Evolutionary conservation across 345 rosid genomes (phyloP), one percentile per base, ranked within the genome.

Genomic region (Rubroshorea leprosula): DNA sequence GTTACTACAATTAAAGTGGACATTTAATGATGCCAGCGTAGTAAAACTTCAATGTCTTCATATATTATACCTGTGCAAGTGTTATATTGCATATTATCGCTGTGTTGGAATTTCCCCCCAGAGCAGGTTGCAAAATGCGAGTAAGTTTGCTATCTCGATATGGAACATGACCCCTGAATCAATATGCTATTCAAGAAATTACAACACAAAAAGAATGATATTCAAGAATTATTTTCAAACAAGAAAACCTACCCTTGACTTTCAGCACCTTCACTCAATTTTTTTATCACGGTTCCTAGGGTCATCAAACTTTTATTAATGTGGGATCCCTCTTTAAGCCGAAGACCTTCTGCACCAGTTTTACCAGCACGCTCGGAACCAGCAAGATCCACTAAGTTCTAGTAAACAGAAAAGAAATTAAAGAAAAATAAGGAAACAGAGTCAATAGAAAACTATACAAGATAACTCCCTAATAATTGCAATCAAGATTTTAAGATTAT

Each of bases 281-380:
- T 92, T 68, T 89, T 89, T 18, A 86, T 89, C 11, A 89, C 97
- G 63, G 93, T 92, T 69, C 98, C 97, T 13, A 89, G 79, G 46
- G 85, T 92, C 98, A 92, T 92, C 72, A 89, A 61, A 65, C 98
- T 92, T 82, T 86, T 86, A 67, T 89, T 92, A 53, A 89, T 92
- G 69, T 89, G 93, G 47, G 98, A 89, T 24, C 98, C 98, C 75
- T 92, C 98, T 72, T 86, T 89, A 24, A 89, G 82, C 43, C 98
- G 77, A 66, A 89, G 90, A 68, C 98, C 98, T 71, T 92, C 98
- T 41, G 98, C 98, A 39, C 98, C 98, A 21, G 98, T 92, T 82
- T 92, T 92, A 60, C 95, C 87, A 31, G 98, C 98, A 50, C 98
- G 87, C 70, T 92, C 98, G 55, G 98, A 92, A 69, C 98, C 98